These are phyloP conservation scores for Omphalotus olearius DNA, from an alignment of 1,284 basidiomycete species.

Conservation along the genomic window DNA sequence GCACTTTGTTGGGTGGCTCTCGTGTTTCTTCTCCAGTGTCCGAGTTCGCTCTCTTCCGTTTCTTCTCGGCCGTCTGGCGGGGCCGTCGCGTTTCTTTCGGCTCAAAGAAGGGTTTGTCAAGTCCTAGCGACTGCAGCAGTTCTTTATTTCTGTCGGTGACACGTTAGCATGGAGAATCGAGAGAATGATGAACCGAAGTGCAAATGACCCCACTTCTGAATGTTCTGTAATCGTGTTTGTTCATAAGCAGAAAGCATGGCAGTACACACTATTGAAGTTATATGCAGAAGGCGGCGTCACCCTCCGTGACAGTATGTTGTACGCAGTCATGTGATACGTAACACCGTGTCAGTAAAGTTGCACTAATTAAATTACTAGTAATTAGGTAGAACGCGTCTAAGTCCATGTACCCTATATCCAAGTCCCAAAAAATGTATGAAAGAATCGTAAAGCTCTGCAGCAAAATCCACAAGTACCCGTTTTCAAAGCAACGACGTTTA, in stretches of 20 bases:
- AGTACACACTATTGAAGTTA: neutral
- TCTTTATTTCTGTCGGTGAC: conserved; percentile 34
- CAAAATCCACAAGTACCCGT: neutral
- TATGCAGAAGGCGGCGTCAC: neutral
- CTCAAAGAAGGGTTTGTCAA: conserved; percentile 43
- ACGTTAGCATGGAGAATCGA: neutral
- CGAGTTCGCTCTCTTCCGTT: conserved; percentile 25
- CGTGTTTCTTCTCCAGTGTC: conserved; percentile 24
- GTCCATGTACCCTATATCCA: neutral
- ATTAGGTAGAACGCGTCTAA: too few species aligned
- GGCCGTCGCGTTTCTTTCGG: conserved; percentile 35
- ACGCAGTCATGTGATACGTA: too few species aligned
- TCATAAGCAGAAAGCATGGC: conserved; percentile 44
- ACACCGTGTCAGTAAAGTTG: too few species aligned
- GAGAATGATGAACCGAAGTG: neutral
- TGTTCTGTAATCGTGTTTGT: conserved; percentile 41
- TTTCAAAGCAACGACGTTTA: too few species aligned
- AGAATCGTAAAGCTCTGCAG: neutral
- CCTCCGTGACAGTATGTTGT: too few species aligned
- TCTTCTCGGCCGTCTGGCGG: conserved; percentile 17
- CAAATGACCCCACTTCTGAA: conserved; percentile 25
- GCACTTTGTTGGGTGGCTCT: conserved; percentile 22
- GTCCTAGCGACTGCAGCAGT: conserved; percentile 37
- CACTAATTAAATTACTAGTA: too few species aligned
- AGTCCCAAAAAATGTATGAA: too few species aligned